Evolutionary conservation across 305 asterid species (phyloP).

Genomic region (Fraxinus floribunda): DNA sequence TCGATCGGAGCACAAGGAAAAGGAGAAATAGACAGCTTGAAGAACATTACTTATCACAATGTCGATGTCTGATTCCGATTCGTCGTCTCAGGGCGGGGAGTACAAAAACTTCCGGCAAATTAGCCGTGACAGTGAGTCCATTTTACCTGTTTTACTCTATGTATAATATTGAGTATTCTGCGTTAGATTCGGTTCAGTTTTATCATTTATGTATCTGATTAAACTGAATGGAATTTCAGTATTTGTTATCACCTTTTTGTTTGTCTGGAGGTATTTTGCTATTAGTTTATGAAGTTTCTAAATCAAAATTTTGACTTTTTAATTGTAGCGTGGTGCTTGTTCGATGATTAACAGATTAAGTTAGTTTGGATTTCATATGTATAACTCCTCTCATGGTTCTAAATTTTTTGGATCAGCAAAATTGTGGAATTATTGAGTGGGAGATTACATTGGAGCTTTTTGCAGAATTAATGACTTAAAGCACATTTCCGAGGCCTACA

Average conservation of each 20-base stretch:
- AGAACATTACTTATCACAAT: conserved; percentile 27
- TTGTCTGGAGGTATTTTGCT: neutral
- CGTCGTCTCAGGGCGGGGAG: conserved; percentile 91
- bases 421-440: neutral
- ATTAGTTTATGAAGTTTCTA: neutral
- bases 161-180: neutral
- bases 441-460: neutral
- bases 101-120: conserved; percentile 80
- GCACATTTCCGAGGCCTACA: neutral
- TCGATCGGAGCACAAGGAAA: conserved; percentile 13
- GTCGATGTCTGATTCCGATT: conserved; percentile 94
- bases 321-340: neutral
- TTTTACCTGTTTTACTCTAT: neutral
- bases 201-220: neutral
- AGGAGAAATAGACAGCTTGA: neutral
- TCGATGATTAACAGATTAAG: neutral
- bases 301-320: neutral
- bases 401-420: neutral
- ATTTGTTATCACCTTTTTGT: neutral
- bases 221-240: neutral
- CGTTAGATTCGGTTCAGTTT: neutral
- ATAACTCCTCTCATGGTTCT: neutral
- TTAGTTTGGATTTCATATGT: neutral
- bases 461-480: neutral
- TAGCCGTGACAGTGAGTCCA: conserved; percentile 81